Evolutionary conservation across 2,329 filamentous ascomycete species (phyloP), one percentile per base, ranked within the genome.

Genomic region (Fusarium citri): DNA sequence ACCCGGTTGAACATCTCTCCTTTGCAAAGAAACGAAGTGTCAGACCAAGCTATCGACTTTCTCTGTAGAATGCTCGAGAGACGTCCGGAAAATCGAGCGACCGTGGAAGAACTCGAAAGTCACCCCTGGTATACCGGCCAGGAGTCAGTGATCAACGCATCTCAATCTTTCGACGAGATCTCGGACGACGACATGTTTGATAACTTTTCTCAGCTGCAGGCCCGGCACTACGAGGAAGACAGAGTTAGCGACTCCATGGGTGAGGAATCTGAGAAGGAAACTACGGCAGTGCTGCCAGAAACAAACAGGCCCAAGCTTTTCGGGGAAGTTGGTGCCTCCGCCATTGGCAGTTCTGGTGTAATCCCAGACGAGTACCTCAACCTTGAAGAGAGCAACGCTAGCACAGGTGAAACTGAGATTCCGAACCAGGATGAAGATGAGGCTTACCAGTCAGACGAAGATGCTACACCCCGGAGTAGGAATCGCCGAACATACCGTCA

Each of bases 191-290:
- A 88, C 18, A 80, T 89, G n/a, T 83, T 83, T n/a, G 79, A 85
- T 8, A 81, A 83, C 28, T 87, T 90, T 3, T 91, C 90, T 1
- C 89, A 91, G 66, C 81, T 93, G 26, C 76, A 76, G 9, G 67
- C 65, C 15, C 68, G 72, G 8, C 74, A 74, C 50, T 74, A 75
- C 30, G 79, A 82, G 12, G 78, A 79, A 18, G 81, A 83, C 43
- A 73, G 81, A 12, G 76, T 83, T 4, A 80, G 81, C 58, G 81
- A 80, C 51, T 85, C 83, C 2, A 78, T 81, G 71, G 80, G 80
- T 67, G 93, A 92, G 69, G 91, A 94, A 64, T 93, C 91, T 7
- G 93, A 94, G 77, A 94, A 94, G 74, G 92, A 94, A 77, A 94
- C 93, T 10, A 87, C 88, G 51, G 91, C 91, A 78, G 88, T 92